phyloP scores from a whole-genome alignment of 495 filamentous ascomycete genomes.

The Glonium stellatum region DNA sequence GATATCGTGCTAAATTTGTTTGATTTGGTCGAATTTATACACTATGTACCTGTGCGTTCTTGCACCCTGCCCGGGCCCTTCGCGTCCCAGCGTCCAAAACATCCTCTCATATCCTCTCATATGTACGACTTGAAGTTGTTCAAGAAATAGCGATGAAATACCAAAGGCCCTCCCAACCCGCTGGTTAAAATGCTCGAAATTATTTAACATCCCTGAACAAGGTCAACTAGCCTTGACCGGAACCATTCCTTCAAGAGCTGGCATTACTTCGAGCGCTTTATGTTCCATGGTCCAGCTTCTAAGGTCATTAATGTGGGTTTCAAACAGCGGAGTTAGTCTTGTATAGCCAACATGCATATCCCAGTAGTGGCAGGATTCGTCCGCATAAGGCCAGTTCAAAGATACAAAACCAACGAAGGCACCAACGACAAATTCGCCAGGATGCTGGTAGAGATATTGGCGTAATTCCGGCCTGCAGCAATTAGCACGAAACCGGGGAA shows the following conservation, averaged over 20 bases:
- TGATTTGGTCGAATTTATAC: too few species aligned
- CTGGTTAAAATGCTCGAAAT: too few species aligned
- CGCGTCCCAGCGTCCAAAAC: too few species aligned
- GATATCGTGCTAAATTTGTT: too few species aligned
- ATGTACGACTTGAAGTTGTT: too few species aligned
- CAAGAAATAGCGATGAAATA: too few species aligned
- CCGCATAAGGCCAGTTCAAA: constrained; percentile 17
- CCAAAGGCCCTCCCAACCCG: too few species aligned
- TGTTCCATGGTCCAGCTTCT: constrained; percentile 21
- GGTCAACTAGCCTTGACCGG: constrained; percentile 1
- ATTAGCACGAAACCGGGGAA: not conserved
- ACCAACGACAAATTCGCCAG: constrained; percentile 12
- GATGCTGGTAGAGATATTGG: constrained; percentile 22
- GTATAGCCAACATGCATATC: constrained; percentile 18
- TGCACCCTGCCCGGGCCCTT: too few species aligned
- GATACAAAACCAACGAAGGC: constrained; percentile 17
- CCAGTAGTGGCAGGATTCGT: constrained; percentile 26
- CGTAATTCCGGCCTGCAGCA: constrained; percentile 17
- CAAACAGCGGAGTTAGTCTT: constrained; percentile 20
- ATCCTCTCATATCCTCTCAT: too few species aligned
- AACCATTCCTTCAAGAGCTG: constrained; percentile 18
- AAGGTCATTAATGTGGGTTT: constrained; percentile 15
- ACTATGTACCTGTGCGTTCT: too few species aligned
- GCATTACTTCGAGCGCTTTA: constrained; percentile 20
- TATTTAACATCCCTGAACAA: too few species aligned